These are phyloP conservation scores for Acanthamoeba castellanii DNA, from an alignment of 208 protist genomes.

Conservation along the genomic window DNA sequence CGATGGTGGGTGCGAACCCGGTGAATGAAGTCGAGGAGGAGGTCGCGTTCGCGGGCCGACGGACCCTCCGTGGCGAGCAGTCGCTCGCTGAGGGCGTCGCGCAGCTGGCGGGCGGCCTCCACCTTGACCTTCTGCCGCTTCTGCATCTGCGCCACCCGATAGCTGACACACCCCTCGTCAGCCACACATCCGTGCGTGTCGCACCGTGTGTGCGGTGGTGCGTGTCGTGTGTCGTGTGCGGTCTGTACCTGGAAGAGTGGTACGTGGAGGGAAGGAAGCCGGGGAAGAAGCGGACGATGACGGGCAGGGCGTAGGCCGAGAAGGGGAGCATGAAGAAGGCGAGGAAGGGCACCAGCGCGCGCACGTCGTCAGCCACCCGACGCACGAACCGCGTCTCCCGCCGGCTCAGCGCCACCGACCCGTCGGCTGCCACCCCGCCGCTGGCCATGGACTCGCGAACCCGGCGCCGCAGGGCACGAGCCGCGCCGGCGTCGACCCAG, in stretches of 20 bases:
- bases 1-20: neutral
- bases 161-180: neutral
- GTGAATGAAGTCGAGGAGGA: neutral
- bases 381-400: neutral
- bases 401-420: neutral
- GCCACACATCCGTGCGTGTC: no score
- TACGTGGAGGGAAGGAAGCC: slow-evolving; percentile 49
- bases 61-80: neutral
- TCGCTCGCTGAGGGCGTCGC: neutral
- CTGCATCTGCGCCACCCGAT: neutral
- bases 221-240: no score
- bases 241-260: neutral
- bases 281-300: slow-evolving; percentile 46
- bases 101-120: neutral
- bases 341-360: neutral
- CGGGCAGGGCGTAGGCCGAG: slow-evolving; percentile 42
- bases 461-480: neutral
- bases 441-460: no score
- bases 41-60: neutral
- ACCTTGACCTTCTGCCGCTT: neutral
- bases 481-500: neutral
- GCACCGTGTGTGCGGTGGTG: no score
- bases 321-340: slow-evolving; percentile 14
- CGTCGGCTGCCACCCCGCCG: neutral
- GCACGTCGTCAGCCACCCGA: neutral